Base-by-base conservation (phyloP, 2,329 filamentous ascomycete genomes). In the Ophiobolus disseminans region DNA sequence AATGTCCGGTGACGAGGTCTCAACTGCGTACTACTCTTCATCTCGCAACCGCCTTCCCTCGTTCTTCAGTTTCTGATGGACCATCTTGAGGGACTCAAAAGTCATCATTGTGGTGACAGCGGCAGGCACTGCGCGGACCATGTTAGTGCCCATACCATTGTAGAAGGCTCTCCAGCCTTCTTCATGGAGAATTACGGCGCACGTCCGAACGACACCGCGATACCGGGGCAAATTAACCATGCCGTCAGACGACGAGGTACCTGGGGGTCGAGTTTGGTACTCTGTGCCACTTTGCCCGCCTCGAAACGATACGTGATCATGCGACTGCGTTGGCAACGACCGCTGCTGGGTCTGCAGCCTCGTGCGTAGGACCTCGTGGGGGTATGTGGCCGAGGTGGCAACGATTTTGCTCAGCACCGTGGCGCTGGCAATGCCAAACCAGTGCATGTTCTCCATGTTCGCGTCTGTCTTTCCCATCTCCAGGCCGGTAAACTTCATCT, bases 81-180 rank as follows among this genome's bases (percentile, higher is more conserved):
- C 77, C 13, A 76, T 69, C 50, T 81, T 81, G 58, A 88, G 71
- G 58, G 88, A 94, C 76, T 99, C 94, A 69, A 96, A 99, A 10
- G 93, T 97, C 69, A 97, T 81, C 88, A 99, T 95, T 3, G 94
- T 99, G 20, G 96, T 96, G 66, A 96, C 96, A 16, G 94, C 93
- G 17, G 94, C 91, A 23, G 94, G 94, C 10, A 99, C 88, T 6
- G 94, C 94, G 47, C 94, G 85, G 80, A 97, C 91, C 85, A 99
- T 90, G 75, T 99, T 99, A 39, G 93, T 96, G 28, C 94, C 94
- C 80, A 99, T 91, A 26, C 94, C 94, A 19, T 92, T 93, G 72
- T 99, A 99, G 65, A 99, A 97, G 3, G 93, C 93, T 54, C 89
- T 83, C 92, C 93, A 97, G 5, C 94, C 94, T 74, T 99, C 94